Base-by-base conservation (phyloP, 768 basidiomycete species). In the Leccinum fibrillosum region DNA sequence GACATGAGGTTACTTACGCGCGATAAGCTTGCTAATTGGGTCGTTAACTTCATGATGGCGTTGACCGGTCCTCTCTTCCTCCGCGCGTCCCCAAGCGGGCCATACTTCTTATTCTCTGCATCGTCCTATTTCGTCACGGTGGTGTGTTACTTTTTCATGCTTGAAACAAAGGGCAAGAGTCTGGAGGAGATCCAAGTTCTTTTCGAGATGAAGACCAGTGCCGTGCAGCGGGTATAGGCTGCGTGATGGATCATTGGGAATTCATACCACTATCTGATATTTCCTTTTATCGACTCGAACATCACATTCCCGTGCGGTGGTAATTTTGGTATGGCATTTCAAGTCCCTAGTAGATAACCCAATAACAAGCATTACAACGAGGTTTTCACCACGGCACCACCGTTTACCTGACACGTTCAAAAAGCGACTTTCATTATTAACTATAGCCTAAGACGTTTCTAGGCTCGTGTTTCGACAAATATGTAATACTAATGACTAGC, bases 41-140 rank as follows among this genome's bases (percentile, higher is more conserved):
- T 62, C 34, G 68, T 80, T 21, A 80, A 80, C 67, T 80, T 75
- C 61, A 53, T 69, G 32, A 75, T 81, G 57, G 78, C 80, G 10
- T 70, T 78, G 63, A 73, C 79, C 23, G 78, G 80, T 13, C 78
- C 80, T 17, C 65, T 79, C 34, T 82, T 81, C 70, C 75, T 82
- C 50, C 66, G 71, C 3, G 65, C 70, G 48, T 79, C 77, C 7
- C 71, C 75, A 7, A 81, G 75, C 2, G 80, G 78, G 2, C 77
- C 78, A 1, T 81, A 80, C 62, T 81, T 81, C 67, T 64, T 80
- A 48, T 81, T 80, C 54, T 75, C 77, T 26, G 61, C 62, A n/a
- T 75, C 70, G 49, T 64, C 73, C 17, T 69, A 73, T 44, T 57
- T 79, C 45, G 72, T 74, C 25, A 74, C 74, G 13, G 7, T 76